These are phyloP conservation scores for Firmiana major DNA, from an alignment of 345 rosid species.

Conservation along the genomic window DNA sequence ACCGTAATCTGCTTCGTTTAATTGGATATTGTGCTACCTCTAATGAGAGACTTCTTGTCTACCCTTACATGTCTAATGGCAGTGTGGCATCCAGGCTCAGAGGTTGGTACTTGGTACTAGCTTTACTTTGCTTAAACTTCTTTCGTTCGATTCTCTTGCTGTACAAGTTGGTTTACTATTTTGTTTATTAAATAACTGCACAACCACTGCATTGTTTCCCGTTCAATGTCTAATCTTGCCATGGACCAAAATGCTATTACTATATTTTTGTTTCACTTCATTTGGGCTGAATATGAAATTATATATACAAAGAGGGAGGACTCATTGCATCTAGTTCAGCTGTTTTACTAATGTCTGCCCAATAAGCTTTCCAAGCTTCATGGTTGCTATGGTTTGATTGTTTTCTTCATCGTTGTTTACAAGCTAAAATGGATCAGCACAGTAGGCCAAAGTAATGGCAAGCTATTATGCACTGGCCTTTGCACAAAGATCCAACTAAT, in stretches of 20 bases:
- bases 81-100: constrained; percentile 92
- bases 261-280: neutral
- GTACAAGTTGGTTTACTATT: constrained; percentile 4
- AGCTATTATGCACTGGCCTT: neutral
- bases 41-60: constrained; percentile 79
- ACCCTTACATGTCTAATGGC: constrained; percentile 94
- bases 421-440: neutral
- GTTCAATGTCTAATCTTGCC: neutral
- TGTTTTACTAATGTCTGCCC: neutral
- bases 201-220: neutral
- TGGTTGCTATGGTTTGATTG: neutral
- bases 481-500: neutral
- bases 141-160: neutral
- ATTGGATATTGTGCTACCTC: constrained; percentile 78
- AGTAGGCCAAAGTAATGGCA: neutral
- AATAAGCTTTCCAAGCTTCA: neutral
- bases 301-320: neutral
- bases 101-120: constrained; percentile 44
- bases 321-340: neutral
- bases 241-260: constrained; percentile 5
- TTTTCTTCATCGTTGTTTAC: neutral
- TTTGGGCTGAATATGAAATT: neutral
- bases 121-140: constrained; percentile 1
- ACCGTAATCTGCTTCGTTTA: constrained; percentile 71
- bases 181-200: constrained; percentile 2